Base-by-base conservation (phyloP, 441 rosid species). In the Gossypium trilobum region DNA sequence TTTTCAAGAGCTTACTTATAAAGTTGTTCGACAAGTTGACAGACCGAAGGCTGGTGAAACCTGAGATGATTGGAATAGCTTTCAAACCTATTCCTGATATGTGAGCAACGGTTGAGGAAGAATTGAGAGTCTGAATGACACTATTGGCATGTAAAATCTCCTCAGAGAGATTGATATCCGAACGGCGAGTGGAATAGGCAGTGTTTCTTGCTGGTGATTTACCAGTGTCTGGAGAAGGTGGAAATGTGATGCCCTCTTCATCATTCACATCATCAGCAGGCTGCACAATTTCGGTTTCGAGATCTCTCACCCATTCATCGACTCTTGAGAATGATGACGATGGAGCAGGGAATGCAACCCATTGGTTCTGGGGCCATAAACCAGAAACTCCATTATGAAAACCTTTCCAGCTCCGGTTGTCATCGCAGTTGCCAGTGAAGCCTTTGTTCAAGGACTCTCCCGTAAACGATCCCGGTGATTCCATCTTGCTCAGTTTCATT, bases 91-190 rank as follows among this genome's bases (percentile, higher is more conserved):
- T 84, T 50, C 92, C 89, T 0, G 90, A 87, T 56, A 92, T 86
- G 71, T 90, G 91, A 78, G 97, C 96, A 73, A 89, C 89, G 19
- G 93, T 83, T 17, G 99, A 89, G 68, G 94, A 85, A 55, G 91
- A 85, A 79, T 89, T 92, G 64, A 94, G 85, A 23, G 97, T 87
- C 68, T 82, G 97, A 75, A 94, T 88, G 60, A 84, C 76, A 64
- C 79, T 81, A 73, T 89, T 94, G 50, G 97, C 97, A 42, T 87
- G 93, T 16, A 85, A 74, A 67, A 87, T 78, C 33, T 86, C 97
- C 79, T 82, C 95, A 1, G 89, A 78, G n/a, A 82, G 77, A 78
- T 86, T 85, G 52, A 72, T 68, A 27, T 85, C 85, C 4, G 78
- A 76, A 68, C 25, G 78, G 19, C 74, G 82, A 77, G 42, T 63